These are phyloP conservation scores for Chaetoscypha palmicola DNA, from an alignment of 2,329 filamentous ascomycete genomes.

Conservation along the genomic window DNA sequence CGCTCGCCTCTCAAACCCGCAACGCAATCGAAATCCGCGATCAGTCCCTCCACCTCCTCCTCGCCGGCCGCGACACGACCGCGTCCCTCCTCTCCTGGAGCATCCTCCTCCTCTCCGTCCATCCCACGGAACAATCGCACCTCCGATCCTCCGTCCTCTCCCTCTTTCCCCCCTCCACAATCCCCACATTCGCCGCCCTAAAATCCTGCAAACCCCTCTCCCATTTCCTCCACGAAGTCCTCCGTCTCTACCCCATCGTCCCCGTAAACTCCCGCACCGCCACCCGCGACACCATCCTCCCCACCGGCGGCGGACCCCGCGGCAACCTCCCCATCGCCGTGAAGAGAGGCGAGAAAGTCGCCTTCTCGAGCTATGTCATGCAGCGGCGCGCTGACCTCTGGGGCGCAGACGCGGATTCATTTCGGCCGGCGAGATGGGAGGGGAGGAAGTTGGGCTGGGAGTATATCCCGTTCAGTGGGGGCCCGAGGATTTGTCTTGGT, in stretches of 20 bases:
- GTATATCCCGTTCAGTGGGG: conserved; percentile 68
- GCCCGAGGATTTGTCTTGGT: conserved; percentile 65
- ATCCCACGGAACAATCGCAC: conserved; percentile 36
- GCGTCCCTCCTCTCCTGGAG: conserved; percentile 30
- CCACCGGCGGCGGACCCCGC: conserved; percentile 30
- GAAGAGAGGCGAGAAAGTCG: conserved; percentile 23
- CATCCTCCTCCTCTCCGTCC: conserved; percentile 35
- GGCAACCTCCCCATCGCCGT: conserved; percentile 27
- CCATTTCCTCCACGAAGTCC: conserved; percentile 21
- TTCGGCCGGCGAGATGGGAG: conserved; percentile 67
- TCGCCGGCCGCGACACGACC: conserved; percentile 26
- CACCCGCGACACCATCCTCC: conserved; percentile 26
- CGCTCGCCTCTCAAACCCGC: conserved; percentile 41
- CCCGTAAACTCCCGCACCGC: conserved; percentile 28
- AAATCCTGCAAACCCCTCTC: conserved; percentile 23
- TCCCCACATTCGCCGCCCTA: conserved; percentile 18
- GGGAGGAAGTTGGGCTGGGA: conserved; percentile 61
- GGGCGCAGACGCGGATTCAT: conserved; percentile 64
- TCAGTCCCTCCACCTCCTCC: conserved; percentile 32
- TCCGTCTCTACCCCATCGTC: conserved; percentile 30
- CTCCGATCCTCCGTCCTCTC: conserved; percentile 37
- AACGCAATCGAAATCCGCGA: conserved; percentile 33
- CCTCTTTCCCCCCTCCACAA: conserved; percentile 26
- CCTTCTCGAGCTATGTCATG: conserved; percentile 27
- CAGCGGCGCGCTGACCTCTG: conserved; percentile 50